Evolutionary conservation across 768 basidiomycete species (phyloP), one percentile per base, ranked within the genome.

Genomic region (Paxillus involutus): DNA sequence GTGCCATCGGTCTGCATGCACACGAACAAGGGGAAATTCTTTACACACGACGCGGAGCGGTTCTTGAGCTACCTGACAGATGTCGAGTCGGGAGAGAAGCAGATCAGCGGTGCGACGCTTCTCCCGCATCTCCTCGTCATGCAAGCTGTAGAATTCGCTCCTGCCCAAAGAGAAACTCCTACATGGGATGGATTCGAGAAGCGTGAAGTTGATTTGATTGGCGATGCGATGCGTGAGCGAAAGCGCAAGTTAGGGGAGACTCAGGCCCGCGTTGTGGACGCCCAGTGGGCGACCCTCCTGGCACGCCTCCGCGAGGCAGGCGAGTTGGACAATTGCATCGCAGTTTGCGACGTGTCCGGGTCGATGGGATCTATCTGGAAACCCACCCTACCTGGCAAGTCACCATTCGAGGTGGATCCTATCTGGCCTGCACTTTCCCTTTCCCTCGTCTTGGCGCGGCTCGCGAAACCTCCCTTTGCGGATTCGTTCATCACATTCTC

Each of bases 401-500:
- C 19, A 2, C 14, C 55, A 2, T 60, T 58, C n/a, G 9, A 24
- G 2, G 56, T 65, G 24, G 0, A 51, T 16, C 88, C 88, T 0
- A 85, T 90, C 51, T 71, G 77, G 35, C 84, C 84, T 7, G 79
- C 86, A 2, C 51, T 91, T 16, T 77, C 85, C 8, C 80, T 89
- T 17, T 86, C 86, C 9, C 75, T 90, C 14, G 65, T 89, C 49
- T 75, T 89, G 47, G 80, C 88, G 0, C 76, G 80, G 21, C 67
- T 89, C 17, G 78, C 86, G 12, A 75, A 75, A 44, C 78, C 85
- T 3, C 89, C 88, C 6, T 91, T 88, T 72, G 69, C 77, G 43
- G 77, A 79, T 53, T 74, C 75, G 0, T 87, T 89, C 76, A 83
- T 91, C 72, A 85, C 88, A 0, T 90, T 91, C 69, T 85, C 84